phyloP scores from a whole-genome alignment of 2,329 filamentous ascomycete genomes.

The Nigrograna mackinnonii region DNA sequence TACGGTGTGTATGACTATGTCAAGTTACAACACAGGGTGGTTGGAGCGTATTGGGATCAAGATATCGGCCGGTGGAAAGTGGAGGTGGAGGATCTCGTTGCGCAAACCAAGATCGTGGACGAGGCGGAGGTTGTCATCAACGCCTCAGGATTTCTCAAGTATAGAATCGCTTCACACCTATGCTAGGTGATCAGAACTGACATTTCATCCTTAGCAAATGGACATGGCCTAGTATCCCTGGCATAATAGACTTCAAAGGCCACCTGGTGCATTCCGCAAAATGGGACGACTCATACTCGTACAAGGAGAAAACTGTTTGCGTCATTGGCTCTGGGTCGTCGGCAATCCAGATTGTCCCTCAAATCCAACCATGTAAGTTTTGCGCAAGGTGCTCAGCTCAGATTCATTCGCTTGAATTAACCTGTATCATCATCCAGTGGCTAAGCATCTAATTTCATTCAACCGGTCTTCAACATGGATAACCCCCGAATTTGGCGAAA shows the following conservation, averaged over 20 bases:
- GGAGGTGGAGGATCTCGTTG: background rate
- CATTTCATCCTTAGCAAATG: background rate
- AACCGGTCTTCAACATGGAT: background rate
- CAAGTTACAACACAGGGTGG: background rate
- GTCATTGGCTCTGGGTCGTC: constrained; percentile 14
- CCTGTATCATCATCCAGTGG: background rate
- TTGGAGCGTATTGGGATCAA: background rate
- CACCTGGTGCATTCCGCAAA: background rate
- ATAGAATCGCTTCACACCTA: background rate
- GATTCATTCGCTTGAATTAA: background rate
- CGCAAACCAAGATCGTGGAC: background rate
- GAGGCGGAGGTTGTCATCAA: background rate
- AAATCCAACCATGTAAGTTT: background rate
- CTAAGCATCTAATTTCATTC: background rate
- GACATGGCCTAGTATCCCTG: background rate
- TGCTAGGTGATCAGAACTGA: background rate
- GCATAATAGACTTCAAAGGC: background rate
- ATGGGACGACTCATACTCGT: background rate
- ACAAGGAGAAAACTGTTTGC: background rate
- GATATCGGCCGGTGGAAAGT: background rate
- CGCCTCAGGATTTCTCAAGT: background rate
- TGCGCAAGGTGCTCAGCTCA: background rate
- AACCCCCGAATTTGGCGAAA: background rate
- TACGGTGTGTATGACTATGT: background rate
- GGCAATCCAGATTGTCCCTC: background rate